Base-by-base conservation (phyloP, 192 early-diverging fungal genomes). In the Coemansia sp. region DNA sequence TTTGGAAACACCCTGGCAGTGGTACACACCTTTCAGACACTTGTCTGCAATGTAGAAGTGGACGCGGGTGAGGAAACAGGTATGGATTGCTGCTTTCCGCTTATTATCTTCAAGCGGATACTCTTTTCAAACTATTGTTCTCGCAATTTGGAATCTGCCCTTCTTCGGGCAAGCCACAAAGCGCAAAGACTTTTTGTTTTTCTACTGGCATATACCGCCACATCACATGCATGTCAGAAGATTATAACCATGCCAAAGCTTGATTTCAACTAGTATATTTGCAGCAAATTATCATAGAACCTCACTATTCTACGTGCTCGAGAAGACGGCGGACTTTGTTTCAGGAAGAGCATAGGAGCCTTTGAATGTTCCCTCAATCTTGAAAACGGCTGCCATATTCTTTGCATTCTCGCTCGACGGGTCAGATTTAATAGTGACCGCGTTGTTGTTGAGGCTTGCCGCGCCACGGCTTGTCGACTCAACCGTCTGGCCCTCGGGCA, bases 371-470 rank as follows among this genome's bases (percentile, higher is more conserved):
- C 75, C 75, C 0, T 62, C 44, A 17, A 78, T 64, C 60, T 78
- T 72, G 60, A 78, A 78, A 21, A 66, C 51, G 19, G 70, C 75
- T 4, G 75, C 75, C 75, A 78, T 78, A 47, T 72, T 78, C 64
- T 69, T 60, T 9, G 66, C 22, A 7, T 38, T 38, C 49, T 78
- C 80, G 12, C 26, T 55, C 19, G 56, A 51, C 28, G 58, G 66
- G 28, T 74, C 61, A 0, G 80, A 76, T 47, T 62, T 74, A 34
- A 82, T 71, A 1, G 75, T 78, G 37, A 71, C 68, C 7, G 64
- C 57, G 20, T 59, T 67, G 21, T 64, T 68, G 10, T 44, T 64
- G 37, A 61, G 34, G 25, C 58, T 65, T 5, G 66, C 65, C 1
- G 57, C 58, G 1, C 80, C 80, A 21, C 74, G 75, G 36, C 71